Conservation (phyloP, 1,284 basidiomycete genomes). For the Papiliotrema terrestris region DNA sequence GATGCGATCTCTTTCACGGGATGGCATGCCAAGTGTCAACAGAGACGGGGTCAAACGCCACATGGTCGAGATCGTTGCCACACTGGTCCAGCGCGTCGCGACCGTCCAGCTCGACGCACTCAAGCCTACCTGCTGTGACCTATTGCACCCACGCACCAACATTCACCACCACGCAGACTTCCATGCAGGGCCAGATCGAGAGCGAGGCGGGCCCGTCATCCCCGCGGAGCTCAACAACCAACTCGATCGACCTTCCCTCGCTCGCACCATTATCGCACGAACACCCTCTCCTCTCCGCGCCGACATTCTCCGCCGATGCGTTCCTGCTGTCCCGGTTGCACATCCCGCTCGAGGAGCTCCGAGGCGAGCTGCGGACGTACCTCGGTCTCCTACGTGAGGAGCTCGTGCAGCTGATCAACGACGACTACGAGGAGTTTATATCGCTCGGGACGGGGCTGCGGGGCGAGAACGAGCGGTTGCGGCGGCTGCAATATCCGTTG, state of each 20-base stretch:
- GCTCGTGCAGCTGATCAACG: slow-evolving; percentile 90
- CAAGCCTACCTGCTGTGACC: too few relatives aligned
- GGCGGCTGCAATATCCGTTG: slow-evolving; percentile 64
- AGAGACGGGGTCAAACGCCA: too few relatives aligned
- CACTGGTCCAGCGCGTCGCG: too few relatives aligned
- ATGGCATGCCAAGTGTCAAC: too few relatives aligned
- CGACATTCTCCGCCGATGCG: slow-evolving; percentile 73
- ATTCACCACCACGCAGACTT: too few relatives aligned
- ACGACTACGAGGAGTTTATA: slow-evolving; percentile 97
- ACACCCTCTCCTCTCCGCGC: slow-evolving; percentile 66
- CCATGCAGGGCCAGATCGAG: too few relatives aligned
- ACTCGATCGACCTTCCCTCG: slow-evolving; percentile 60
- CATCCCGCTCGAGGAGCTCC: slow-evolving; percentile 79
- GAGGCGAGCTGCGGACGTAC: slow-evolving; percentile 81
- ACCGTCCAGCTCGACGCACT: too few relatives aligned
- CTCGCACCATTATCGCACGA: slow-evolving; percentile 73
- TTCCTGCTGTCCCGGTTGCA: slow-evolving; percentile 85
- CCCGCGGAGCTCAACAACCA: not conserved
- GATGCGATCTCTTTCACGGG: too few relatives aligned
- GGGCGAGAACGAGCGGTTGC: slow-evolving; percentile 72
- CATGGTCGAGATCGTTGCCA: too few relatives aligned
- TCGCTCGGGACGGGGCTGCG: slow-evolving; percentile 83
- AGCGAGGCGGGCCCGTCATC: not conserved
- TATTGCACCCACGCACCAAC: too few relatives aligned
- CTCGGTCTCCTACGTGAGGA: slow-evolving; percentile 80